Evolutionary conservation across 345 rosid genomes (phyloP), one percentile per base, ranked within the genome.

Genomic region (Pelargonium nanum): DNA sequence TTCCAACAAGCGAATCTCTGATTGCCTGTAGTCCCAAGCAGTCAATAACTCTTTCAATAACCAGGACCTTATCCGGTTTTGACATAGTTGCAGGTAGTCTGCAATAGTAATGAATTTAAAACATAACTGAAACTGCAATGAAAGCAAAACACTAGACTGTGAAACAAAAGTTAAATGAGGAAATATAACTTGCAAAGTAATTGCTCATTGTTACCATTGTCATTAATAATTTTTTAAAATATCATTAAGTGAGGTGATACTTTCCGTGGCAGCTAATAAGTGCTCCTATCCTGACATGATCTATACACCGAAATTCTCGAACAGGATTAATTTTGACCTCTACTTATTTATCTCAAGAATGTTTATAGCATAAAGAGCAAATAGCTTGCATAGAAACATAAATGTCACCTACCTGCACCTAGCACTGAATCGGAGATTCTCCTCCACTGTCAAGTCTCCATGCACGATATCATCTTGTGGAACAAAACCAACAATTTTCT

Each of bases 391-490:
- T 40, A 24, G 24, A 24, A 68, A 56, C 53, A 40, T 58, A 44
- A 53, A 30, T 30, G n/a, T 45, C 54, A 28, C 63, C 53, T 83
- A 85, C 97, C 97, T 79, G 87, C 97, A 90, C 63, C 95, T 75
- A 24, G 97, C 97, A 34, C 83, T 90, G 72, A 90, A 90, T 20
- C 85, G 87, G 51, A 90, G 91, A 65, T 90, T 90, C 78, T 90
- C 97, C 72, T 90, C 97, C 19, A 90, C 95, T 0, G 97, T 90
- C 71, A 90, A 79, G 79, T 90, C 82, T 48, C 97, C 97, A 71
- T 90, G 97, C 4, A 90, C 97, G 53, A 85, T 82, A 68, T 90
- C 97, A 82, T 90, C 97, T 70, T 90, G 97, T 63, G 97, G 97
- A 0, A 90, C 97, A 74, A 82, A 90, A 10, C 97, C 97, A 65